Evolutionary conservation across 805 yeast species (phyloP).

Genomic region (Maudiozyma barnettii): DNA sequence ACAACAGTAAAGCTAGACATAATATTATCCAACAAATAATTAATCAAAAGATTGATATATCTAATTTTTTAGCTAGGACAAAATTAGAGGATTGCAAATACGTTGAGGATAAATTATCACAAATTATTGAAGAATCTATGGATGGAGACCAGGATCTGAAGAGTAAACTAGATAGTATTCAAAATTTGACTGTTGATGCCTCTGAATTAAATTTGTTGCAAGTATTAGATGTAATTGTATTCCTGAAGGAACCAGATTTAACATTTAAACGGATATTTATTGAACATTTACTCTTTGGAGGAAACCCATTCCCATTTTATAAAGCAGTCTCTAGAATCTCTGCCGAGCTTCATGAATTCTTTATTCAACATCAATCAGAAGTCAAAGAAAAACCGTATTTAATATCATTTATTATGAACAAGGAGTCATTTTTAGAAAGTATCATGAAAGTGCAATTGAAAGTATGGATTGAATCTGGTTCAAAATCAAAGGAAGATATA

Average conservation of each 20-base stretch:
- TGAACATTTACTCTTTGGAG: slow-evolving; percentile 57
- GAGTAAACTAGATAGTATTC: slow-evolving; percentile 5
- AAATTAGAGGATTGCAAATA: slow-evolving; percentile 10
- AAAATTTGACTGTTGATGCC: slow-evolving; percentile 7
- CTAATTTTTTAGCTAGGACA: slow-evolving; percentile 6
- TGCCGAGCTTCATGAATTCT: slow-evolving; percentile 19
- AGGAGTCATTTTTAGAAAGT: slow-evolving; percentile 47
- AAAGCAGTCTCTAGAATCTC: slow-evolving; percentile 31
- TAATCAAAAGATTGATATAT: slow-evolving; percentile 6
- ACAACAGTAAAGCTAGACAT: background rate
- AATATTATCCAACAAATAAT: slow-evolving; percentile 10
- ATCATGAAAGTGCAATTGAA: slow-evolving; percentile 49
- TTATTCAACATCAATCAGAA: slow-evolving; percentile 8
- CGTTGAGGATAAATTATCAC: slow-evolving; percentile 1
- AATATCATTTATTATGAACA: slow-evolving; percentile 24
- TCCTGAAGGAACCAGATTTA: slow-evolving; percentile 47
- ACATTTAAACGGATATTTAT: slow-evolving; percentile 52
- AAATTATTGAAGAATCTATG: slow-evolving; percentile 1
- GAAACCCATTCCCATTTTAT: slow-evolving; percentile 41
- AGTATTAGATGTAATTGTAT: slow-evolving; percentile 44
- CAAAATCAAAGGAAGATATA: slow-evolving; percentile 42
- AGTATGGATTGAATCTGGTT: slow-evolving; percentile 52
- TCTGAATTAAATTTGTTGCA: slow-evolving; percentile 30
- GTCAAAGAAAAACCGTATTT: slow-evolving; percentile 30
- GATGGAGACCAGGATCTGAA: slow-evolving; percentile 1